Evolutionary conservation across 768 basidiomycete genomes (phyloP), one percentile per base, ranked within the genome.

Genomic region (Pulveroboletus frians): DNA sequence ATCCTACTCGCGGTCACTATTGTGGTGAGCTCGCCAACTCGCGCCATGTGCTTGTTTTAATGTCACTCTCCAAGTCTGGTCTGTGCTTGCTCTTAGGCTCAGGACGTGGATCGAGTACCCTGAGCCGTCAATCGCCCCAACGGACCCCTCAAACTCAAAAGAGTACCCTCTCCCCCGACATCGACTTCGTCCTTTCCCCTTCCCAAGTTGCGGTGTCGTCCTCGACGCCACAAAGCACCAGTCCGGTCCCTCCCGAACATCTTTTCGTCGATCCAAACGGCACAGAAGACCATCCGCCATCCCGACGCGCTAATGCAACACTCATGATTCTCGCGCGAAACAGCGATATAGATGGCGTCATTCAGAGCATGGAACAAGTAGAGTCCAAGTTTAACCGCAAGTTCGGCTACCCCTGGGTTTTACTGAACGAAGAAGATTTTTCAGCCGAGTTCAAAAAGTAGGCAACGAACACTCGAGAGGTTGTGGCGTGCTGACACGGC

Each of bases 391-490:
- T 84, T 57, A 85, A 85, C 60, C 64, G 71, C 35, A 73, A 74
- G 56, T 80, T 68, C 52, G 65, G 73, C 34, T 86, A 86, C 55
- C 80, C 81, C 5, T 85, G 78, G 68, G 74, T 82, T 11, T 76
- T 85, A 57, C 64, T 86, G 34, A 84, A 85, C 52, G 83, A 86
- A 6, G 78, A 70, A 49, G 70, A 73, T 1, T 84, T 84, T 57
- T 68, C 73, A 15, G 70, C 75, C 9, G 72, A 76, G 5, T 84
- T 84, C 68, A 79, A 73, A 57, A 62, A 61, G 72, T 72, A 47
- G 47, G 32, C 9, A 15, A 4, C 15, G 14, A 3, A 9, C 9
- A 29, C 36, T 4, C 11, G 21, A 8, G 15, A 21, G 15, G n/a
- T 5, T 4, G 30, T 29, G 20, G 8, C 40, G 14, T 37, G 14